Conservation (phyloP, 208 protist species). For the Acanthamoeba triangularis region DNA sequence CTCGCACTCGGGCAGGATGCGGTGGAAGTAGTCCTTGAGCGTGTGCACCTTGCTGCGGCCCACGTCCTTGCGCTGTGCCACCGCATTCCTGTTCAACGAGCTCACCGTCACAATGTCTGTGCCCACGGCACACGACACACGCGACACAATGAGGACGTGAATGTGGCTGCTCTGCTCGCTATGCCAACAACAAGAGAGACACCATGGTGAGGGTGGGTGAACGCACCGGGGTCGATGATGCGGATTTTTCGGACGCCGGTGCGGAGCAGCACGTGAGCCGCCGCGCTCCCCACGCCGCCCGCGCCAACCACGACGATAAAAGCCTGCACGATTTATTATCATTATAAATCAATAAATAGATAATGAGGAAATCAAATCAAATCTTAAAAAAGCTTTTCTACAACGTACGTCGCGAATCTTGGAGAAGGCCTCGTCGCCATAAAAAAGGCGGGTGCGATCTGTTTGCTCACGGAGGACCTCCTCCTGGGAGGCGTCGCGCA, state of each 20-base stretch:
- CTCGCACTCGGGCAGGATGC: constrained; percentile 79
- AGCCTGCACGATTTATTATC: background rate
- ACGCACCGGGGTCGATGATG: constrained; percentile 83
- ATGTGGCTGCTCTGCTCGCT: background rate
- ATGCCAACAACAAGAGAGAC: background rate
- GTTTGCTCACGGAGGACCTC: constrained; percentile 80
- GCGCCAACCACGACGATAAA: constrained; percentile 85
- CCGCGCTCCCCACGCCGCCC: constrained; percentile 85
- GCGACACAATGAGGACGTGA: background rate
- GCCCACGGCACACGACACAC: too few relatives aligned
- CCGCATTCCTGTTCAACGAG: constrained; percentile 59
- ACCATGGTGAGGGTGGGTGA: background rate
- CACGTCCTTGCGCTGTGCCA: constrained; percentile 80
- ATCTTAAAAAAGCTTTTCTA: too few relatives aligned
- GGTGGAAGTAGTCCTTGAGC: constrained; percentile 75
- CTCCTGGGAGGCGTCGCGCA: constrained; percentile 4
- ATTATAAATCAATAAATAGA: background rate
- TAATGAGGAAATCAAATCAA: background rate
- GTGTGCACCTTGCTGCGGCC: constrained; percentile 81
- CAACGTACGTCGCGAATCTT: constrained; percentile 70
- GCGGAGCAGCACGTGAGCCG: constrained; percentile 82
- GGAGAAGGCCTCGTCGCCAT: constrained; percentile 76
- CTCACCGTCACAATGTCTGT: constrained; percentile 42
- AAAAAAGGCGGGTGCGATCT: constrained; percentile 80
- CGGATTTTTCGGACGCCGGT: constrained; percentile 82